A percentile compares a stretch with the other conserved stretches of the same genome.
These are phyloP conservation scores for Gracilaria gracilis DNA, from an alignment of 23 red algal genomes.

Conservation along the genomic window DNA sequence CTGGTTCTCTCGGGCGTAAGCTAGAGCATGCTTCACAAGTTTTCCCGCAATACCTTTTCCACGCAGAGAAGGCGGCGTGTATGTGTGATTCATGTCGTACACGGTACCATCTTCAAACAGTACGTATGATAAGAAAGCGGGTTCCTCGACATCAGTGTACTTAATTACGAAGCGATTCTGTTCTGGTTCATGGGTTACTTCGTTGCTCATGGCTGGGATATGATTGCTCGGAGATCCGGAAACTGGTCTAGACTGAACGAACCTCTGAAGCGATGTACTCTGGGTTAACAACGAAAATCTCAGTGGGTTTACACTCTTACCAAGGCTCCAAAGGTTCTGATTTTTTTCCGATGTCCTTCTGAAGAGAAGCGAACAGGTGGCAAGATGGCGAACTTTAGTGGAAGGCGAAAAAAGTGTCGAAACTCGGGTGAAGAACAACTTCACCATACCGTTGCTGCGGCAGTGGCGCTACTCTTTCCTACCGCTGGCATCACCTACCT, in stretches of 20 bases:
- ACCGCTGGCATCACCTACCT: no score
- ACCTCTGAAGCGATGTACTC: background rate
- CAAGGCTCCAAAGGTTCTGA: background rate
- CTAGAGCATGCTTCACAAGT: conserved; percentile 51
- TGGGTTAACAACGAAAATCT: background rate
- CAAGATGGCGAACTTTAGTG: background rate
- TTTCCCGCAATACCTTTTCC: conserved; percentile 70
- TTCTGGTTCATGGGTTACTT: conserved; percentile 24
- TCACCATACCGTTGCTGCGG: no score
- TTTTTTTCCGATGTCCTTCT: background rate
- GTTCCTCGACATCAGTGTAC: conserved; percentile 14
- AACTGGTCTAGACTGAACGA: background rate
- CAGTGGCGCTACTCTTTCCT: no score
- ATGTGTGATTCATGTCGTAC: conserved; percentile 69
- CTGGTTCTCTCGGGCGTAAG: conserved; percentile 36
- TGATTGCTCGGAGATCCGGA: background rate
- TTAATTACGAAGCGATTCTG: conserved; percentile 3
- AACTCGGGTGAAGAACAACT: background rate
- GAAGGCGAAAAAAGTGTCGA: background rate
- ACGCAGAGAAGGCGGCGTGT: conserved; percentile 55
- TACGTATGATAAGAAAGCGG: conserved; percentile 59
- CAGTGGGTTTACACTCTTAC: background rate
- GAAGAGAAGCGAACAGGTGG: background rate
- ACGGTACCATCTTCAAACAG: background rate
- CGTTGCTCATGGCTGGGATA: background rate